These are phyloP conservation scores for Cyclanthera cordifolia DNA, from an alignment of 306 rosid genomes.

Conservation along the genomic window DNA sequence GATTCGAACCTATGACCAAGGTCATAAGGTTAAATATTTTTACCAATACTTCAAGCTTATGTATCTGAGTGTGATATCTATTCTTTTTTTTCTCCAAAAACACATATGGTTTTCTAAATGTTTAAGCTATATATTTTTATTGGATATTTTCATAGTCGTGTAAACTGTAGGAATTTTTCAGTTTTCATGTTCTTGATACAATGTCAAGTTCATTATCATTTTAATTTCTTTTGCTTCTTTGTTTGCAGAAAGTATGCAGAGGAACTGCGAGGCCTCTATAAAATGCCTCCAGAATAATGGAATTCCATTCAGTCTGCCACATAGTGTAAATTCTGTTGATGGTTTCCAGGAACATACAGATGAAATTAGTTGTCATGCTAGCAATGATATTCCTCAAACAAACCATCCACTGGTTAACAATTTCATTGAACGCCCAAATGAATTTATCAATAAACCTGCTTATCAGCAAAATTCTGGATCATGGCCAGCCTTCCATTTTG, in stretches of 20 bases:
- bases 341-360: constrained; percentile 37
- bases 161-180: background rate
- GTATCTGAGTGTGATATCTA: too few relatives aligned
- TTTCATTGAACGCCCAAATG: constrained; percentile 52
- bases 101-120: too few relatives aligned
- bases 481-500: constrained; percentile 53
- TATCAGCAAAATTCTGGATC: constrained; percentile 48
- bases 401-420: constrained; percentile 33
- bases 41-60: too few relatives aligned
- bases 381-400: constrained; percentile 46
- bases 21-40: too few relatives aligned
- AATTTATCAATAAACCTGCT: constrained; percentile 40
- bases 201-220: constrained; percentile 3
- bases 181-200: background rate
- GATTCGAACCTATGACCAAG: too few relatives aligned
- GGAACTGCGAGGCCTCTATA: constrained; percentile 69
- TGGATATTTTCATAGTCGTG: too few relatives aligned
- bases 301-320: constrained; percentile 41
- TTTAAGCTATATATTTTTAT: too few relatives aligned
- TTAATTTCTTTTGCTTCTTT: constrained; percentile 15
- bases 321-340: constrained; percentile 47
- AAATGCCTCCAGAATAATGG: constrained; percentile 77
- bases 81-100: too few relatives aligned
- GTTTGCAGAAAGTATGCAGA: constrained; percentile 63
- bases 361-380: constrained; percentile 31